Evolutionary conservation across 148 eudicot species (phyloP).

Genomic region (Bassia scoparia): DNA sequence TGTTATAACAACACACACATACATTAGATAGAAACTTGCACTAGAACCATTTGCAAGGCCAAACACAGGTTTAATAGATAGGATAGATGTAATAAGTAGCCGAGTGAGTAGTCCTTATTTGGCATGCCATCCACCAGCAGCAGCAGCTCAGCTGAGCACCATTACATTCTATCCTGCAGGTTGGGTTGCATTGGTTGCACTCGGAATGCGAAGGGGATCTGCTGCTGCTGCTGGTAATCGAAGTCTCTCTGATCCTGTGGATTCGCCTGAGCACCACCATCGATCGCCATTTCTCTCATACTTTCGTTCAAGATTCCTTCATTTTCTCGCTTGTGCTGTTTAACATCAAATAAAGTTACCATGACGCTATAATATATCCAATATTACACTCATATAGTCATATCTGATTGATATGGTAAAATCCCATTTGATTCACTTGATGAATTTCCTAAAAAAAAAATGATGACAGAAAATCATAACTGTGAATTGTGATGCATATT

Average conservation of each 20-base stretch:
- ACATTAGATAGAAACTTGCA: no score
- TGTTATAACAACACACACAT: no score
- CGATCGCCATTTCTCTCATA: conserved; percentile 26
- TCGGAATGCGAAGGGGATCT: conserved; percentile 35
- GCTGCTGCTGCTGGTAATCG: conserved; percentile 23
- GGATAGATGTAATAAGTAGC: background rate
- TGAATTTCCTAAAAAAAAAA: no score
- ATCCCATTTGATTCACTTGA: no score
- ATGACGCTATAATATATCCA: background rate
- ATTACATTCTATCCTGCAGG: conserved; percentile 29
- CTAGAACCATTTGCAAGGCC: no score
- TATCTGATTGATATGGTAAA: no score
- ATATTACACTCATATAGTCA: no score
- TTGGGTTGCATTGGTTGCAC: conserved; percentile 44
- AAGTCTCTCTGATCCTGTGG: conserved; percentile 31
- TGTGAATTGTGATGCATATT: no score
- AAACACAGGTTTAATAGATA: no score
- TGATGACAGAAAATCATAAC: no score
- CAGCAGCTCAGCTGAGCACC: background rate
- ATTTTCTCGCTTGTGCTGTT: conserved; percentile 34
- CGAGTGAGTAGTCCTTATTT: background rate
- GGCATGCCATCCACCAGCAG: background rate
- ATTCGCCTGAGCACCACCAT: conserved; percentile 18
- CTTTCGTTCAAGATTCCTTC: conserved; percentile 18
- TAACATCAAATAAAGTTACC: background rate